phyloP scores from a whole-genome alignment of 495 filamentous ascomycete genomes.

The Talaromyces wortmannii region DNA sequence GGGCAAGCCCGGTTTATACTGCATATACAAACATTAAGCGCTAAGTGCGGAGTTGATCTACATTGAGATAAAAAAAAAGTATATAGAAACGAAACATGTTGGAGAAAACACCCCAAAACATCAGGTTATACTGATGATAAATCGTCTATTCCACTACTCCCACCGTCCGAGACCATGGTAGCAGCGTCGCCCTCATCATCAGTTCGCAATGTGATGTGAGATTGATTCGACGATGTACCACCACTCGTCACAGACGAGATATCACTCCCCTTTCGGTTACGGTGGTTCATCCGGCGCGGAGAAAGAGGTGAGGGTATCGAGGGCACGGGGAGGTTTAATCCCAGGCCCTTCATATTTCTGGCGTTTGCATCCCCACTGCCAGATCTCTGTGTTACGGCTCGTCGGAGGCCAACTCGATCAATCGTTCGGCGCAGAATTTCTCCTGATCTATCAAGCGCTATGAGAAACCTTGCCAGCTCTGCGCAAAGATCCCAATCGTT shows the following conservation, averaged over 20 bases:
- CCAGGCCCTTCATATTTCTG: slow-evolving; percentile 30
- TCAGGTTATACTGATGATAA: neutral
- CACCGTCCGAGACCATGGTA: slow-evolving; percentile 19
- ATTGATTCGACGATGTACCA: slow-evolving; percentile 2
- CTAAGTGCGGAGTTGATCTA: neutral
- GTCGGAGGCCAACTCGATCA: slow-evolving; percentile 53
- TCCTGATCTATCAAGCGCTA: slow-evolving; percentile 83
- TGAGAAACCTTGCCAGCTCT: slow-evolving; percentile 86
- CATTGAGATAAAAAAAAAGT: neutral
- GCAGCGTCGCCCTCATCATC: slow-evolving; percentile 1
- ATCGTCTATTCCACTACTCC: slow-evolving; percentile 9
- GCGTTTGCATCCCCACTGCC: slow-evolving; percentile 11
- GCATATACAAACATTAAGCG: neutral
- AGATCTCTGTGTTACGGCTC: neutral
- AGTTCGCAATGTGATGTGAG: slow-evolving; percentile 1
- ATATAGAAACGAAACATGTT: neutral
- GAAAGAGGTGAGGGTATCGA: slow-evolving; percentile 25
- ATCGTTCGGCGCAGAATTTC: slow-evolving; percentile 75
- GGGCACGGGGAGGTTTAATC: slow-evolving; percentile 25
- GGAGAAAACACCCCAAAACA: no score
- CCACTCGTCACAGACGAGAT: slow-evolving; percentile 4
- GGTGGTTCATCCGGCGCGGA: slow-evolving; percentile 4
- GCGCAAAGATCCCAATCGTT: slow-evolving; percentile 96
- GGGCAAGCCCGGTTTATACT: neutral
- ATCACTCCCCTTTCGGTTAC: slow-evolving; percentile 5